Evolutionary conservation across 2,329 filamentous ascomycete species (phyloP), one percentile per base, ranked within the genome.

Genomic region (Cordyceps militaris): DNA sequence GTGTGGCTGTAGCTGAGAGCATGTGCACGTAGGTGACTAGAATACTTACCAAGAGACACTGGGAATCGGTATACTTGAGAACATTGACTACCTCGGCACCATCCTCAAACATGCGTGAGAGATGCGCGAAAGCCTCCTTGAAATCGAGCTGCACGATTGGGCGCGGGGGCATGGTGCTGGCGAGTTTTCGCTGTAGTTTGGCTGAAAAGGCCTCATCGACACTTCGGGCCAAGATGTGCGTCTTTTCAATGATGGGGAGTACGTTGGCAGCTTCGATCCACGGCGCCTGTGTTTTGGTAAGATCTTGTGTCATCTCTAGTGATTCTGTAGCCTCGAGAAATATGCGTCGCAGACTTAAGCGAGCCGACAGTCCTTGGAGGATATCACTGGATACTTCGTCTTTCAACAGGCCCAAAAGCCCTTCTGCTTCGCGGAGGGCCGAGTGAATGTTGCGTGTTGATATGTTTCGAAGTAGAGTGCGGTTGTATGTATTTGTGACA

Each of bases 81-180:
- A 92, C 79, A 61, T 85, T 78, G 53, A 85, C 79, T 21, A 87
- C 78, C 63, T 92, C 86, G 26, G 82, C 75, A 2, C 86, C 87
- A 69, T 96, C 90, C 57, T 81, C 76, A 61, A 88, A 88, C 28
- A 97, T 73, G 46, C 84, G 82, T 58, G 80, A 80, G 61, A 97
- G 78, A 63, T 89, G 86, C 21, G 74, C 74, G 61, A 87, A 81
- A 0, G 91, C 88, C 65, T 90, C 85, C 14, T 86, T 81, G 63
- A 89, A 87, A 26, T 81, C 83, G 3, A 92, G 76, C 55, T 90
- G 80, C 11, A 97, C 89, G 64, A 97, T 93, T 0, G 93, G 92
- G 9, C 93, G 83, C 8, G 94, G 94, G 4, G 94, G 94, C 65
- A 97, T 92, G 0, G 91, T 97, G 64, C 91, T 97, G 1, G 94